Base-by-base conservation (phyloP, 352 stramenopile genomes). In the Chrysophaeum taylorii region DNA sequence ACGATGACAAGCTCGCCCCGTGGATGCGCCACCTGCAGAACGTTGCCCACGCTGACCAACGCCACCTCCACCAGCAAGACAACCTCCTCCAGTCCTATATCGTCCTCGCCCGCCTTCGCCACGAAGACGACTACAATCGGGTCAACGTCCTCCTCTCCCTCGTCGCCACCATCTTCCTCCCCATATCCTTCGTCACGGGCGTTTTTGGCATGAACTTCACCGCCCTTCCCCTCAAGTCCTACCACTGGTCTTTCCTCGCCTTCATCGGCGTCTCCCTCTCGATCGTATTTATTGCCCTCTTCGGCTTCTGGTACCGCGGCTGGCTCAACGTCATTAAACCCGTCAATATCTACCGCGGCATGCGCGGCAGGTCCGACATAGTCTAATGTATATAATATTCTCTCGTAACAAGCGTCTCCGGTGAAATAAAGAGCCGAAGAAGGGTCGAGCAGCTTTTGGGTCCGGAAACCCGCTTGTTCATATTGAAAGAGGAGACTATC, bases 61-160 rank as follows among this genome's bases (percentile, higher is more conserved):
- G 50, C 27, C 50, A 31, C 4, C 50, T 62, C n/a, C 23, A 62
- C 2, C 50, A 36, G 9, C 15, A 33, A 31, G 50, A 62, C 50
- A 36, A 33, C 4, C n/a, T 62, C 15, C 23, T 62, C 25, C 50
- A 62, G 25, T 35, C 50, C n/a, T 62, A 62, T 31, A 31, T 62
- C 2, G 14, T 62, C 15, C n/a, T 62, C 50, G 50, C 50, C 4
- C 50, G 50, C 27, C 7, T n/a, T 9, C 50, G 50, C 5, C 50
- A 62, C 50, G 50, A 62, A 31, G 50, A 62, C 50, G 50, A 62
- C 50, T 62, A 62, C 27, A 62, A 62, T 31, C 50, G 50, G 25
- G n/a, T 62, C 50, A 38, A 35, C 50, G 27, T 62, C 25, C 25
- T 33, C 4, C 25, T 62, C 15, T 33, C 50, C 4, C 50, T 62